Evolutionary conservation across 2,329 filamentous ascomycete species (phyloP).

Genomic region (Phoma sp.): DNA sequence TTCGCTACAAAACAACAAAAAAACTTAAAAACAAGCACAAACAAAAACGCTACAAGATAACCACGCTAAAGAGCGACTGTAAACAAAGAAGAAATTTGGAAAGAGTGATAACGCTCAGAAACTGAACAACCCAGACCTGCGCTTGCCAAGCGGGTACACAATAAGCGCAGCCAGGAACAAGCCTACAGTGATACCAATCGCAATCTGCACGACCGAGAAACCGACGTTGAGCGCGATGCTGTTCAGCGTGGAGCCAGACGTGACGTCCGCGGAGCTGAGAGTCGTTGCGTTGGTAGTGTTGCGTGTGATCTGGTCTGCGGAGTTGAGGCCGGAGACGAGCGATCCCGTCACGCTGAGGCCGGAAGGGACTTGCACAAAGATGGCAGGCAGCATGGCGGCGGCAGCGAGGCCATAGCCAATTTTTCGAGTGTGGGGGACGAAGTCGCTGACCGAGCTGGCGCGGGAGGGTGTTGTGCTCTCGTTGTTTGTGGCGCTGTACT

Average conservation of each 20-base stretch:
- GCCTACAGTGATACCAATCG: constrained; percentile 59
- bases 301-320: constrained; percentile 61
- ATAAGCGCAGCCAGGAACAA: constrained; percentile 56
- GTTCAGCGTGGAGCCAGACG: constrained; percentile 41
- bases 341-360: constrained; percentile 65
- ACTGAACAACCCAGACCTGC: constrained; percentile 48
- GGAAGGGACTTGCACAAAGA: constrained; percentile 72
- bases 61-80: constrained; percentile 3
- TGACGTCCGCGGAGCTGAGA: constrained; percentile 37
- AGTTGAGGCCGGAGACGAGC: constrained; percentile 62
- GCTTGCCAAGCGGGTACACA: constrained; percentile 58
- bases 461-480: constrained; percentile 27
- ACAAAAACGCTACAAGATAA: not conserved
- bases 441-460: constrained; percentile 33
- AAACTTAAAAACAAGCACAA: too few species aligned
- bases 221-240: constrained; percentile 56
- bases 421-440: constrained; percentile 41
- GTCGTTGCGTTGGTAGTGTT: constrained; percentile 56
- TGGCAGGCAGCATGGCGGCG: constrained; percentile 83
- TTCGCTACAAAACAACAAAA: constrained; percentile 4
- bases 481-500: constrained; percentile 25
- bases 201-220: constrained; percentile 57
- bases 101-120: constrained; percentile 24
- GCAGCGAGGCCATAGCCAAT: constrained; percentile 78
- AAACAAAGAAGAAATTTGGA: not conserved